These are phyloP conservation scores for Galeopsis tetrahit DNA, from an alignment of 257 asterid species.

Conservation along the genomic window DNA sequence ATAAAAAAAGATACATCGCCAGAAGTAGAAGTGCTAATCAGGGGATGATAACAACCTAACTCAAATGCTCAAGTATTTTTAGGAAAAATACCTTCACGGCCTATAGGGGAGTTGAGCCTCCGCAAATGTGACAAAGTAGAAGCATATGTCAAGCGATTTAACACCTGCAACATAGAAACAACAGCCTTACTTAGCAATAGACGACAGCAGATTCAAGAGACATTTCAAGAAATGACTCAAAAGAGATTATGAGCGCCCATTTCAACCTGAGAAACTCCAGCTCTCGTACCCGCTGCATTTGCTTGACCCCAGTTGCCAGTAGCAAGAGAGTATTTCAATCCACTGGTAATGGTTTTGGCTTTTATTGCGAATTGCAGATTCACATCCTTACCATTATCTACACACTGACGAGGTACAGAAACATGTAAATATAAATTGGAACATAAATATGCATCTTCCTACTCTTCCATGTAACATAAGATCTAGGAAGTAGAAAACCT, in stretches of 20 bases:
- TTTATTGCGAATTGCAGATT: conserved; percentile 96
- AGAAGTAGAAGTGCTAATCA: conserved; percentile 1
- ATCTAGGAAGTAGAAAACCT: conserved; percentile 52
- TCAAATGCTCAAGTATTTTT: conserved; percentile 14
- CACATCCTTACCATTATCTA: conserved; percentile 96
- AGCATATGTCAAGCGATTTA: conserved; percentile 96
- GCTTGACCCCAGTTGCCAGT: conserved; percentile 99
- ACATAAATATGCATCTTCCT: conserved; percentile 16
- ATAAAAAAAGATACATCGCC: not conserved
- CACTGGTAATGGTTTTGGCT: conserved; percentile 98
- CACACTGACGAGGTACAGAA: conserved; percentile 61
- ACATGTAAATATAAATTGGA: conserved; percentile 29
- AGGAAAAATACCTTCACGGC: conserved; percentile 86
- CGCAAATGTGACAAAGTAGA: conserved; percentile 93
- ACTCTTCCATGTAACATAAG: conserved; percentile 26
- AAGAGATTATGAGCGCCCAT: conserved; percentile 12
- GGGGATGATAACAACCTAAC: not conserved
- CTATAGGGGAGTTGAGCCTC: conserved; percentile 94
- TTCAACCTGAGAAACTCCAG: conserved; percentile 97
- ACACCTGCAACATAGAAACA: conserved; percentile 62
- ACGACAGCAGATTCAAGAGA: conserved; percentile 7
- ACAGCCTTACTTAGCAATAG: conserved; percentile 25
- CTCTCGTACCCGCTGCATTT: conserved; percentile 97
- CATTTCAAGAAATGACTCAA: conserved; percentile 7
- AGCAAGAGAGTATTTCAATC: conserved; percentile 93